These are phyloP conservation scores for Suhomyces bribrorum DNA, from an alignment of 1,139 yeast species.

Conservation along the genomic window DNA sequence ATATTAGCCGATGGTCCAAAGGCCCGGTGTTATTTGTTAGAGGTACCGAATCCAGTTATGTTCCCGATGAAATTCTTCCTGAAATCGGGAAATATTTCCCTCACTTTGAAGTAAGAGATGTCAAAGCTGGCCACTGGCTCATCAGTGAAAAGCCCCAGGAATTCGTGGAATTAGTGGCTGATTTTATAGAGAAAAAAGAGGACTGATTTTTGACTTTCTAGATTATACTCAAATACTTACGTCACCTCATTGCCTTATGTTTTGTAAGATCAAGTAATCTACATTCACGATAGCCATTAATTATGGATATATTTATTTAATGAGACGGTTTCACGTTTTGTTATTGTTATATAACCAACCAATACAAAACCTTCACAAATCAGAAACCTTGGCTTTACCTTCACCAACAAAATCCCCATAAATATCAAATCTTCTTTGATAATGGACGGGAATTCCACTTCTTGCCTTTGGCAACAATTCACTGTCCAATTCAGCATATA, in stretches of 20 bases:
- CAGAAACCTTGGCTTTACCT: constrained; percentile 43
- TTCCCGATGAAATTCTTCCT: constrained; percentile 83
- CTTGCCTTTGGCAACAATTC: constrained; percentile 62
- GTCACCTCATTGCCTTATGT: too few relatives aligned
- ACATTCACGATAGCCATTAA: too few relatives aligned
- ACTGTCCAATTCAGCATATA: constrained; percentile 78
- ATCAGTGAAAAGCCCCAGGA: constrained; percentile 77
- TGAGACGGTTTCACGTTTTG: too few relatives aligned
- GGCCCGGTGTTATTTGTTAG: constrained; percentile 80
- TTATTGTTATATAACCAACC: too few relatives aligned
- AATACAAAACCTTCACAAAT: too few relatives aligned
- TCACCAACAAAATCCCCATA: constrained; percentile 65
- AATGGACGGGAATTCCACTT: constrained; percentile 71
- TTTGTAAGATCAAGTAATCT: too few relatives aligned
- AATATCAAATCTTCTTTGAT: constrained; percentile 83
- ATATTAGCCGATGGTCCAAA: constrained; percentile 50
- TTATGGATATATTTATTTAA: too few relatives aligned
- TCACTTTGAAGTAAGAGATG: constrained; percentile 66
- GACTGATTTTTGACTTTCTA: too few relatives aligned
- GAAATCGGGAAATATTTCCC: constrained; percentile 82
- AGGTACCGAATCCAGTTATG: constrained; percentile 74
- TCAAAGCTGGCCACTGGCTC: constrained; percentile 91
- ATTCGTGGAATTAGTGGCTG: constrained; percentile 57
- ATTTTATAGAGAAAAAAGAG: constrained; percentile 60
- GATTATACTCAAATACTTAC: too few relatives aligned